Evolutionary conservation across 2,329 filamentous ascomycete genomes (phyloP), one percentile per base, ranked within the genome.

Genomic region (Cyphellophora europaea): DNA sequence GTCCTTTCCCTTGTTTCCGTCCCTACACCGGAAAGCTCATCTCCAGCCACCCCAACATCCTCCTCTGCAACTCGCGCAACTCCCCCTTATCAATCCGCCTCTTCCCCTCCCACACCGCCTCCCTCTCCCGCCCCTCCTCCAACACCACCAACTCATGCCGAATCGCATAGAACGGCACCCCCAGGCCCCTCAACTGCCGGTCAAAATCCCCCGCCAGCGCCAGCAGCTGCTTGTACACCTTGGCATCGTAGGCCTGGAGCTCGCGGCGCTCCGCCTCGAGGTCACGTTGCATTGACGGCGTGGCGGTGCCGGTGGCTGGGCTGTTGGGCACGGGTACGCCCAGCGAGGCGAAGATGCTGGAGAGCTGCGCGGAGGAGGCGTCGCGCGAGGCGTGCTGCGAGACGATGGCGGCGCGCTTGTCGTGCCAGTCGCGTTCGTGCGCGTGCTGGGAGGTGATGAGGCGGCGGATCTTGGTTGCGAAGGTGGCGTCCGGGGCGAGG

Each of bases 361-460:
- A 66, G 13, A 75, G 52, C 41, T 67, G 67, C 44, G 63, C 63
- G 42, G 73, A 67, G 33, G 69, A 70, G 38, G 70, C 68, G 3
- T 58, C 61, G 38, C 73, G 59, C 2, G 61, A 56, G n/a, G 50
- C 54, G 38, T 76, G 72, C 38, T 67, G 70, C 19, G 62, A 55
- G 5, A 74, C 49, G 15, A 78, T 51, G 5, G 62, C 67, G 37
- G 69, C 53, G 2, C 74, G 65, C 2, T 65, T 67, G 16, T 61
- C 53, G 58, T 68, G 74, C 70, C 78, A 82, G 44, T 73, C 67
- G 44, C 65, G 65, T 45, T 82, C 75, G 47, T 81, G 71, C 27
- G 67, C 64, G 47, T 76, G 69, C 52, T 82, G 77, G 27, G 74
- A 67, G 36, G 66, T 65, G 40, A 82, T 79, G 54, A 82, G 63